phyloP scores from a whole-genome alignment of 2,329 filamentous ascomycete species.

The Sordariomycetes sp. region DNA sequence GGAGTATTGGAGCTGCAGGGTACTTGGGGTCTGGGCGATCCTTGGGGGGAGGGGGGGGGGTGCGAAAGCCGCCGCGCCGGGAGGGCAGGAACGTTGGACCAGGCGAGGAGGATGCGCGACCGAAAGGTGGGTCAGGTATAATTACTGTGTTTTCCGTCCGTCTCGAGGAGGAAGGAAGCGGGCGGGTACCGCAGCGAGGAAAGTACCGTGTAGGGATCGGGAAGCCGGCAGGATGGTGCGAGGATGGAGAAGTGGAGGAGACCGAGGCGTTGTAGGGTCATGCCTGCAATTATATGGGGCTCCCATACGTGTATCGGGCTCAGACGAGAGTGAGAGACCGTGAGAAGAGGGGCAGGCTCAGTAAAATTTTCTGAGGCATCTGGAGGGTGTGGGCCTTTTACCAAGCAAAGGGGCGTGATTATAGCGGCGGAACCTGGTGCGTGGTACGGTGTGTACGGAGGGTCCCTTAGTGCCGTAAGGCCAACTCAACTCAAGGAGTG shows the following conservation, averaged over 20 bases:
- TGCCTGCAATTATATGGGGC: background rate
- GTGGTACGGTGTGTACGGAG: constrained; percentile 1
- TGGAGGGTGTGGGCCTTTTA: background rate
- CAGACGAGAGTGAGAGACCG: background rate
- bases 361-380: background rate
- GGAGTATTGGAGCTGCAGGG: background rate
- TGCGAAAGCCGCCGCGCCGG: background rate
- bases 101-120: background rate
- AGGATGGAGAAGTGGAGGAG: background rate
- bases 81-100: background rate
- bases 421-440: background rate
- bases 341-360: background rate
- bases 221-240: background rate
- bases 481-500: background rate
- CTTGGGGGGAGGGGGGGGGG: background rate
- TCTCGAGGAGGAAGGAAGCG: background rate
- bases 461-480: background rate
- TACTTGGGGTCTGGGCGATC: background rate
- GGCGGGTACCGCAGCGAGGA: background rate
- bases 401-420: background rate
- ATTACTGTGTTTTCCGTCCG: background rate
- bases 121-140: background rate
- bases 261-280: background rate
- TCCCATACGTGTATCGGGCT: background rate
- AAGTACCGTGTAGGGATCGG: background rate